Evolutionary conservation across 2,329 filamentous ascomycete genomes (phyloP).

Genomic region (Aspergillus brunneoviolaceus): DNA sequence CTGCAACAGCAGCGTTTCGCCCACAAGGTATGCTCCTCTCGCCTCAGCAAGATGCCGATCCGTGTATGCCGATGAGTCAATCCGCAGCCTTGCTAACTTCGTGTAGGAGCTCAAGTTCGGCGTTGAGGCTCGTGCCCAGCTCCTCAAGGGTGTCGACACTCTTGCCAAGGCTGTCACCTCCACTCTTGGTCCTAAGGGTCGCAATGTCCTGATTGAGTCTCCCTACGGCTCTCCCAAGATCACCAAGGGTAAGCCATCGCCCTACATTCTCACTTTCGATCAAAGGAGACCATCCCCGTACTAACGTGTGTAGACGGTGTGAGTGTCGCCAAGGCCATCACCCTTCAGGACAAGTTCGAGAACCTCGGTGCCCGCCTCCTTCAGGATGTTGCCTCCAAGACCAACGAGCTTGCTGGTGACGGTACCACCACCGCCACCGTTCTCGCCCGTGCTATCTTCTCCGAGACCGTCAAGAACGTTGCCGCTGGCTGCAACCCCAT

Average conservation of each 20-base stretch:
- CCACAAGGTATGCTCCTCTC: slow-evolving; percentile 73
- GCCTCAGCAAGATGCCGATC: slow-evolving; percentile 12
- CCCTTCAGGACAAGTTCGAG: slow-evolving; percentile 98
- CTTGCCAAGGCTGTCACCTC: slow-evolving; percentile 94
- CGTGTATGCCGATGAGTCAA: slow-evolving; percentile 22
- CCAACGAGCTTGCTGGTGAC: slow-evolving; percentile 97
- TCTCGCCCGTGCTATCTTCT: slow-evolving; percentile 96
- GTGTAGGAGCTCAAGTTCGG: slow-evolving; percentile 93
- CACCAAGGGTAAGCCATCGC: slow-evolving; percentile 79
- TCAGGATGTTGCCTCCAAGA: slow-evolving; percentile 98
- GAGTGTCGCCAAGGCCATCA: slow-evolving; percentile 84
- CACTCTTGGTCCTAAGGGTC: slow-evolving; percentile 94
- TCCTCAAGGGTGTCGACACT: slow-evolving; percentile 93
- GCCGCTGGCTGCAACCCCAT: slow-evolving; percentile 99
- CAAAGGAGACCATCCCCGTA: background rate
- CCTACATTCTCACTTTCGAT: slow-evolving; percentile 17
- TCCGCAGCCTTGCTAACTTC: slow-evolving; percentile 29
- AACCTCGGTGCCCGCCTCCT: slow-evolving; percentile 96
- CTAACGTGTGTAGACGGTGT: slow-evolving; percentile 67
- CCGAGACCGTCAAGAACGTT: slow-evolving; percentile 99
- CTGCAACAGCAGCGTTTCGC: slow-evolving; percentile 92
- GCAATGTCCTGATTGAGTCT: slow-evolving; percentile 97
- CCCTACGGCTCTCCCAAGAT: slow-evolving; percentile 99
- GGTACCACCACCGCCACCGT: slow-evolving; percentile 98
- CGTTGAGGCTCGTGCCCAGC: slow-evolving; percentile 84